phyloP scores from a whole-genome alignment of 176 grass and related monocot species.

The Musa acuminata region DNA sequence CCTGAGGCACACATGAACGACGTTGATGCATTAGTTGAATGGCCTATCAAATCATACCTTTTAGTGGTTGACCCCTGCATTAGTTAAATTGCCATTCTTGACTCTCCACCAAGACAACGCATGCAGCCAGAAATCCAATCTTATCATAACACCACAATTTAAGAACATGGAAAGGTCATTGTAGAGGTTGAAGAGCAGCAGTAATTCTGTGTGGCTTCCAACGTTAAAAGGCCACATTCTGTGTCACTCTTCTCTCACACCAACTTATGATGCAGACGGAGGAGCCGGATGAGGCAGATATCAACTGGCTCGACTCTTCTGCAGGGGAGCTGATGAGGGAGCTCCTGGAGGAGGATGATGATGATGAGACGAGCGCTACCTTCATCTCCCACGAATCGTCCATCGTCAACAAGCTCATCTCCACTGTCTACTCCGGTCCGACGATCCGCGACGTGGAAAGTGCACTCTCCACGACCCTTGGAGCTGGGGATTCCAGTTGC shows the following conservation, averaged over 20 bases:
- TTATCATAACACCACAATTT: constrained; percentile 9
- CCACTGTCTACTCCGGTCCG: constrained; percentile 81
- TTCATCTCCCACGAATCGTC: constrained; percentile 41
- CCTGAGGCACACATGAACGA: no score
- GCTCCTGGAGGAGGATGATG: constrained; percentile 15
- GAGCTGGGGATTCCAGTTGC: constrained; percentile 9
- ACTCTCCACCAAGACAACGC: constrained; percentile 21
- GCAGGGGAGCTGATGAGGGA: constrained; percentile 52
- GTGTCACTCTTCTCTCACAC: background rate
- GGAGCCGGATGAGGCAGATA: constrained; percentile 27
- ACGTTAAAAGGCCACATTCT: background rate
- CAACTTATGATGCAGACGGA: constrained; percentile 19
- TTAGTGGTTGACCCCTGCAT: constrained; percentile 68
- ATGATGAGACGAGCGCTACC: constrained; percentile 7
- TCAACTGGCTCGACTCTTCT: constrained; percentile 35
- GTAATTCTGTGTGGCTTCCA: background rate
- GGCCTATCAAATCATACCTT: constrained; percentile 32
- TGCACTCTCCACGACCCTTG: constrained; percentile 47
- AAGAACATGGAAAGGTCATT: constrained; percentile 10
- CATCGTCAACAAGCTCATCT: constrained; percentile 78
- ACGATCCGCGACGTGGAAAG: constrained; percentile 81
- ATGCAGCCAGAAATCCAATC: constrained; percentile 11
- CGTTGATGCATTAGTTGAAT: constrained; percentile 36
- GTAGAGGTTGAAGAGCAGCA: background rate
- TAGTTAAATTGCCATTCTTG: constrained; percentile 34